phyloP scores from a whole-genome alignment of 2,329 filamentous ascomycete genomes.

The Penicillium sp. region DNA sequence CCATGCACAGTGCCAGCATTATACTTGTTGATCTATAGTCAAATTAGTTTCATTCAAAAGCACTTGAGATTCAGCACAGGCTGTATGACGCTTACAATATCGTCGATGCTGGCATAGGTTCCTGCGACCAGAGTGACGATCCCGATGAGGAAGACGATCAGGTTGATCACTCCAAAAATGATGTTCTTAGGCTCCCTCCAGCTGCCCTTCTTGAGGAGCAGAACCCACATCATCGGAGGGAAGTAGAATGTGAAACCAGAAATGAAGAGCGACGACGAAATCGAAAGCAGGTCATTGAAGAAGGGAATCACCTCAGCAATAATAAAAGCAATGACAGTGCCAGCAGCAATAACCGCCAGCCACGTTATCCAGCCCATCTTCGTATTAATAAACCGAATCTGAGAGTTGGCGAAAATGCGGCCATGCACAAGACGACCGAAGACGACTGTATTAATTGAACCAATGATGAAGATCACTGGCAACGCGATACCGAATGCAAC shows the following conservation, averaged over 20 bases:
- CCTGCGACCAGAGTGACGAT: background rate
- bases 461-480: conserved; percentile 1
- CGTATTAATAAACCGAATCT: background rate
- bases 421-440: conserved; percentile 1
- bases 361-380: conserved; percentile 1
- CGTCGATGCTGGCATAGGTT: background rate
- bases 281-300: conserved; percentile 1
- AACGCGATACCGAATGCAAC: conserved; percentile 1
- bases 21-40: background rate
- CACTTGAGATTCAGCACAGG: background rate
- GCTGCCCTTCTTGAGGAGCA: conserved; percentile 2
- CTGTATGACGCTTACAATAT: background rate
- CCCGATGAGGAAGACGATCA: background rate
- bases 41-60: background rate
- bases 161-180: background rate
- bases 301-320: conserved; percentile 1
- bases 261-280: background rate
- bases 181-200: conserved; percentile 1
- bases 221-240: background rate
- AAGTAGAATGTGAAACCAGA: conserved; percentile 4
- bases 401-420: conserved; percentile 1
- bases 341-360: background rate
- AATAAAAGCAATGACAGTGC: conserved; percentile 1
- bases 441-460: background rate
- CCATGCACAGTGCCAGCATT: background rate